A percentile compares a stretch with the other conserved stretches of the same genome.
Conservation (phyloP, 768 basidiomycete genomes). For the Amyloporia xantha region DNA sequence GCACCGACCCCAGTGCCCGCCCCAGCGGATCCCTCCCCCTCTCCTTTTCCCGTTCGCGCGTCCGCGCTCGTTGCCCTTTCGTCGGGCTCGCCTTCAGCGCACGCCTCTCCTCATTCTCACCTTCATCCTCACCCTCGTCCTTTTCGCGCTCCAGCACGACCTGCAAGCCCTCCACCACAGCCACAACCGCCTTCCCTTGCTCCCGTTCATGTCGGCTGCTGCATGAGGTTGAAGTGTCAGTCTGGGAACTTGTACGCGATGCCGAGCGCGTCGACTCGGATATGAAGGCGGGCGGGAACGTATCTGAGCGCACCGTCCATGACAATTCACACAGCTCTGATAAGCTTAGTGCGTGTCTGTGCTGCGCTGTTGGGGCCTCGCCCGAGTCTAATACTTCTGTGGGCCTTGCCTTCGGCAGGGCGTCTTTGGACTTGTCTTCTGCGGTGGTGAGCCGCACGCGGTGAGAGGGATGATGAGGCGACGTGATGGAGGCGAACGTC, state of each 20-base stretch:
- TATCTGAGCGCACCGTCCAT: constrained; percentile 14
- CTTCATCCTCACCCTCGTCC: neutral
- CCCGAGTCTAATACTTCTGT: too few species aligned
- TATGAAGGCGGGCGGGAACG: constrained; percentile 5
- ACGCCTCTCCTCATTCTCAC: too few species aligned
- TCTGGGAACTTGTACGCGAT: neutral
- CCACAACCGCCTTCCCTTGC: neutral
- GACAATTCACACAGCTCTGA: constrained; percentile 18
- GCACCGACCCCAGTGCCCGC: neutral
- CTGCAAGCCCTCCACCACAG: neutral
- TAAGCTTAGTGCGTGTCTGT: constrained; percentile 14
- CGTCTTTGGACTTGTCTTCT: neutral
- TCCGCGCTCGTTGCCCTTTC: constrained; percentile 2
- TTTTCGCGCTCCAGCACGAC: neutral
- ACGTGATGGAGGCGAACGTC: neutral
- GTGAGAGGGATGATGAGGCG: neutral
- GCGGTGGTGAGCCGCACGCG: neutral
- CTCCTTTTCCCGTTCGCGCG: neutral
- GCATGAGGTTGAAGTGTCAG: neutral
- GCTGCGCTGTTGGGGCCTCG: too few species aligned
- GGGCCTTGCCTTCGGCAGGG: neutral
- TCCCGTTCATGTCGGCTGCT: neutral
- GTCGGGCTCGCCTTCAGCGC: constrained; percentile 5
- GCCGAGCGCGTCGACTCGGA: neutral
- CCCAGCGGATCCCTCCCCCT: neutral